Evolutionary conservation across 164 flowering plant genomes (phyloP).

Genomic region (Paratinospora sagittata): DNA sequence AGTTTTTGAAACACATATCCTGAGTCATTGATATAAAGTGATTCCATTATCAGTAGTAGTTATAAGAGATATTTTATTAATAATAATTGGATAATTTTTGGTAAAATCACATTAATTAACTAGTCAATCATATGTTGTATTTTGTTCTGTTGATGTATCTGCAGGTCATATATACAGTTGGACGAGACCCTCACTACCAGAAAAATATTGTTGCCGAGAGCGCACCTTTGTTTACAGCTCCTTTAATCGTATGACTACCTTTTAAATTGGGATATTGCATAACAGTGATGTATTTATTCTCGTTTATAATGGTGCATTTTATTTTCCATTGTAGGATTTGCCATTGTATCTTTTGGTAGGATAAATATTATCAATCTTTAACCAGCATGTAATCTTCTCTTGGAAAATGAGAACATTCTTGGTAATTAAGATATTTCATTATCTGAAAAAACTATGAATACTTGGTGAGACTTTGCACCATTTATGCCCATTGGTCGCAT

Average conservation of each 20-base stretch:
- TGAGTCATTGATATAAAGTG: not conserved
- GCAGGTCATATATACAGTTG: slow-evolving; percentile 86
- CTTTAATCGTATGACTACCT: slow-evolving; percentile 56
- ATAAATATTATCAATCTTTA: not conserved
- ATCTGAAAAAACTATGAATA: not conserved
- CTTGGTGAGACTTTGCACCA: not conserved
- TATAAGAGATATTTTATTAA: not conserved
- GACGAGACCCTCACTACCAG: slow-evolving; percentile 69
- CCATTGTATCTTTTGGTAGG: not conserved
- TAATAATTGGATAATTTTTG: not conserved
- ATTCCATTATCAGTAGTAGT: not conserved
- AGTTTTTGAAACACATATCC: too few relatives aligned
- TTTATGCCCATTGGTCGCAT: not conserved
- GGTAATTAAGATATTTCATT: not conserved
- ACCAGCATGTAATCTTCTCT: not conserved
- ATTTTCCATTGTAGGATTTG: slow-evolving; percentile 2
- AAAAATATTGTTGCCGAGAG: slow-evolving; percentile 56
- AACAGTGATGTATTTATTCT: not conserved
- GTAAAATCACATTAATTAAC: not conserved
- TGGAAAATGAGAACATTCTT: not conserved
- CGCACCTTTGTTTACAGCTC: slow-evolving; percentile 61
- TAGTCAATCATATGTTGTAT: not conserved
- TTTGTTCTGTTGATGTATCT: slow-evolving; percentile 14
- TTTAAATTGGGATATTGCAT: not conserved
- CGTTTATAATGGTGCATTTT: not conserved